Conservation (phyloP, 140 eudicot species). For the Artemisia princeps region DNA sequence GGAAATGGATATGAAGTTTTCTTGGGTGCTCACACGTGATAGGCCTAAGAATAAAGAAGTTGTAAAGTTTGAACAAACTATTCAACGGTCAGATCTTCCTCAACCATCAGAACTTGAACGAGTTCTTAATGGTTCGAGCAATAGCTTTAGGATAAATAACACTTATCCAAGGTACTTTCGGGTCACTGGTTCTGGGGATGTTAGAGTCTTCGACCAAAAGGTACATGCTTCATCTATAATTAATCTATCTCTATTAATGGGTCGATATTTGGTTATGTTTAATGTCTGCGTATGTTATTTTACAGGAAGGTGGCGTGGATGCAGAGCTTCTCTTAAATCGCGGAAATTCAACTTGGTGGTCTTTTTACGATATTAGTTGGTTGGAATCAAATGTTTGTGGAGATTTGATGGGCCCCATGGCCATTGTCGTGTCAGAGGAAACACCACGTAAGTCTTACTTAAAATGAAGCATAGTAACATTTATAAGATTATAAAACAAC, state of each 20-base stretch:
- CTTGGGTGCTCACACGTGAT: slow-evolving; percentile 85
- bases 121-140: slow-evolving; percentile 63
- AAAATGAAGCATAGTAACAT: slow-evolving; percentile 8
- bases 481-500: slow-evolving; percentile 6
- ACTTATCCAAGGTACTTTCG: slow-evolving; percentile 76
- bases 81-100: slow-evolving; percentile 57
- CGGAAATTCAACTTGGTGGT: slow-evolving; percentile 75
- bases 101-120: slow-evolving; percentile 51
- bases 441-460: slow-evolving; percentile 77
- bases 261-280: too few species aligned
- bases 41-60: slow-evolving; percentile 93
- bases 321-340: slow-evolving; percentile 71
- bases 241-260: slow-evolving; percentile 9
- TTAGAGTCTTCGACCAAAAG: slow-evolving; percentile 74
- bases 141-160: slow-evolving; percentile 68
- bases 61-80: slow-evolving; percentile 61
- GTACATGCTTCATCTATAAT: slow-evolving; percentile 32
- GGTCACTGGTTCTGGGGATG: slow-evolving; percentile 98
- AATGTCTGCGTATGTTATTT: background rate
- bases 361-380: slow-evolving; percentile 61
- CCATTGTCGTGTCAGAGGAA: slow-evolving; percentile 91
- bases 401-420: slow-evolving; percentile 77
- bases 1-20: slow-evolving; percentile 56
- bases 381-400: slow-evolving; percentile 56
- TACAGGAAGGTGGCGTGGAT: slow-evolving; percentile 58